These are phyloP conservation scores for Boletellus ananiceps DNA, from an alignment of 768 basidiomycete genomes.

Conservation along the genomic window DNA sequence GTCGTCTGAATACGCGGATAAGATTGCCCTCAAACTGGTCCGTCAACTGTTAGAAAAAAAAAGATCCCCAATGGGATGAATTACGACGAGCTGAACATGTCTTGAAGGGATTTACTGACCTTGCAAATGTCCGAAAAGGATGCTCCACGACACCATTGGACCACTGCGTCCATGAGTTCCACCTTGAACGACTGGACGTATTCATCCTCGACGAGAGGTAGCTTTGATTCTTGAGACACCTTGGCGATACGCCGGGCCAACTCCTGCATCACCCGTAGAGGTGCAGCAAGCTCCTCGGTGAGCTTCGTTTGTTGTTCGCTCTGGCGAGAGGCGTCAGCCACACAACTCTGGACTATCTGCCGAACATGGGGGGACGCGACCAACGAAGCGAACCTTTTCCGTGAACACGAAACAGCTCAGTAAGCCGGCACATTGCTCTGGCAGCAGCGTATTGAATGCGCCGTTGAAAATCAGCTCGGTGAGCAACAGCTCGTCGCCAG, in stretches of 20 bases:
- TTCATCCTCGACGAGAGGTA: constrained; percentile 85
- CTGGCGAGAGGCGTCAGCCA: constrained; percentile 34
- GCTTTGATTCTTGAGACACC: constrained; percentile 90
- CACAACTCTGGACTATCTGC: neutral
- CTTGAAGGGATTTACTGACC: constrained; percentile 37
- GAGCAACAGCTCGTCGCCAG: constrained; percentile 92
- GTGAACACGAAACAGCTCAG: constrained; percentile 96
- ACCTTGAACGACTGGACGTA: constrained; percentile 97
- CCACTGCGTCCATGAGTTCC: constrained; percentile 96
- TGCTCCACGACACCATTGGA: constrained; percentile 97
- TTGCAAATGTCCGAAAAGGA: constrained; percentile 96
- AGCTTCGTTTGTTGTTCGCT: constrained; percentile 83
- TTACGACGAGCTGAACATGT: neutral
- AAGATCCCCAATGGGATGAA: neutral
- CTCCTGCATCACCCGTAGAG: constrained; percentile 93
- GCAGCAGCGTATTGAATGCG: constrained; percentile 82
- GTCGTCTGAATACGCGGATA: constrained; percentile 91
- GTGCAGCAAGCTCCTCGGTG: constrained; percentile 90
- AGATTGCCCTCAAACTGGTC: constrained; percentile 97
- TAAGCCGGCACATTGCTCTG: constrained; percentile 92
- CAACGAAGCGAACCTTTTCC: constrained; percentile 65
- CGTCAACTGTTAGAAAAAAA: constrained; percentile 57
- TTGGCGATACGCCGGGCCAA: constrained; percentile 94
- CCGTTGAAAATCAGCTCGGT: constrained; percentile 98
- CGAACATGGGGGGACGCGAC: constrained; percentile 6